Percentiles rank a stretch among this genome's conserved stretches.
Evolutionary conservation across 768 basidiomycete species (phyloP).

Genomic region (Chalciporus chontae): DNA sequence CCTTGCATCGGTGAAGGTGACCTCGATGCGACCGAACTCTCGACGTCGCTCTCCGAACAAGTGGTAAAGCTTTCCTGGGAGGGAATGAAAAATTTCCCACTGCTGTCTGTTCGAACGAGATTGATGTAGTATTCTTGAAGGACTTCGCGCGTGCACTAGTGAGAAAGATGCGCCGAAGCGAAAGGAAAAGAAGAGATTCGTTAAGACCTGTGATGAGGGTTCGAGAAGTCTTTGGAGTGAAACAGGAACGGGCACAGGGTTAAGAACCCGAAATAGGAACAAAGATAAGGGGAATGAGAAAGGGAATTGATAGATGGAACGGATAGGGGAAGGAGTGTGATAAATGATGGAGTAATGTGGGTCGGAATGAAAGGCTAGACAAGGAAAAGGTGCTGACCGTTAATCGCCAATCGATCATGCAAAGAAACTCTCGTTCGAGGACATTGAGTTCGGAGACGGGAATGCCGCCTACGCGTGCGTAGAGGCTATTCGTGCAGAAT

Average conservation of each 20-base stretch:
- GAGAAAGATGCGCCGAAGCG: conserved; percentile 1
- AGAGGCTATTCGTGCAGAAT: conserved; percentile 92
- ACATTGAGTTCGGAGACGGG: conserved; percentile 87
- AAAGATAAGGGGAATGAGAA: conserved; percentile 20
- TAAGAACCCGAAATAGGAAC: conserved; percentile 7
- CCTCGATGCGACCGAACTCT: conserved; percentile 44
- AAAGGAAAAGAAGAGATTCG: conserved; percentile 12
- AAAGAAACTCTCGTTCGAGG: conserved; percentile 91
- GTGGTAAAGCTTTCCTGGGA: conserved; percentile 42
- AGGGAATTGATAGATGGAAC: conserved; percentile 1
- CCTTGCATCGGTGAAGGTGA: conserved; percentile 44
- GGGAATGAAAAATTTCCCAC: conserved; percentile 51
- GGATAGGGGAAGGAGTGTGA: conserved; percentile 14
- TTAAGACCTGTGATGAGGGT: conserved; percentile 20
- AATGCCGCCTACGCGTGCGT: conserved; percentile 96
- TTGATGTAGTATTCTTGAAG: conserved; percentile 94
- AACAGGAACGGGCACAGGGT: background rate
- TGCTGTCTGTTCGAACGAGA: conserved; percentile 82
- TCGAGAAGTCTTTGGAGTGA: background rate
- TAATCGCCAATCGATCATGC: conserved; percentile 90
- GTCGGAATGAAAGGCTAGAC: conserved; percentile 7
- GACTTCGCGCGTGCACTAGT: conserved; percentile 83
- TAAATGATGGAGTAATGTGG: conserved; percentile 4
- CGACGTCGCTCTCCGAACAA: conserved; percentile 50
- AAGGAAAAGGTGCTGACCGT: conserved; percentile 62